Evolutionary conservation across 2,329 filamentous ascomycete species (phyloP), one percentile per base, ranked within the genome.

Genomic region (Geosmithia morbida): DNA sequence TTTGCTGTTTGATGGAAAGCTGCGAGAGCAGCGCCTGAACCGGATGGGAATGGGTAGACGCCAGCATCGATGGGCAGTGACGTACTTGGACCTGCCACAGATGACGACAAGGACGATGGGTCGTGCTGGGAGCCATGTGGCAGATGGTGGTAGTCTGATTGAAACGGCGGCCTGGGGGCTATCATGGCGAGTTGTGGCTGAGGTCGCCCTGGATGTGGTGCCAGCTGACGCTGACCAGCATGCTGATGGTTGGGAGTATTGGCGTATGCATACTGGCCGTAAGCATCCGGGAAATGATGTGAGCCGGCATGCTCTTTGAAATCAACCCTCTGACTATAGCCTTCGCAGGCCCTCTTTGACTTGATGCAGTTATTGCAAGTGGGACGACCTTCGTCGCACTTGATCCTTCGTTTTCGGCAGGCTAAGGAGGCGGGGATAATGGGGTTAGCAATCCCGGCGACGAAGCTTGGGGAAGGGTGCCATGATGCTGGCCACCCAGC

Each of bases 351-450:
- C 14, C 87, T 76, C 63, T 89, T 90, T 17, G 85, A 90, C 59
- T 90, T 92, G 66, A 85, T 79, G 65, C 87, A 94, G 59, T 94
- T 94, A 57, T 75, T 80, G 65, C 87, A 92, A 26, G 75, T 83
- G 22, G 87, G 87, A 45, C 83, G 77, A 57, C 87, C 86, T 62
- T 97, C 92, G 51, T 92, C 92, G 63, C 92, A 98, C 66, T 97
- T 98, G 65, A 98, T 97, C 52, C 92, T 85, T 47, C 92, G 83
- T 66, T 86, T 90, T 52, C 92, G 84, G 66, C 92, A 98, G 49
- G 92, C 85, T 89, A 59, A 43, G 51, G 45, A 49, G 44, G 56
- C 46, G 51, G 50, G 50, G 29, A 51, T 48, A 44, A 13, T 37
- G 14, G 13, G 6, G 33, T 57, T 49, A 57, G 57, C 50, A 51